phyloP scores from a whole-genome alignment of 345 rosid genomes.

The Gossypioides kirkii region DNA sequence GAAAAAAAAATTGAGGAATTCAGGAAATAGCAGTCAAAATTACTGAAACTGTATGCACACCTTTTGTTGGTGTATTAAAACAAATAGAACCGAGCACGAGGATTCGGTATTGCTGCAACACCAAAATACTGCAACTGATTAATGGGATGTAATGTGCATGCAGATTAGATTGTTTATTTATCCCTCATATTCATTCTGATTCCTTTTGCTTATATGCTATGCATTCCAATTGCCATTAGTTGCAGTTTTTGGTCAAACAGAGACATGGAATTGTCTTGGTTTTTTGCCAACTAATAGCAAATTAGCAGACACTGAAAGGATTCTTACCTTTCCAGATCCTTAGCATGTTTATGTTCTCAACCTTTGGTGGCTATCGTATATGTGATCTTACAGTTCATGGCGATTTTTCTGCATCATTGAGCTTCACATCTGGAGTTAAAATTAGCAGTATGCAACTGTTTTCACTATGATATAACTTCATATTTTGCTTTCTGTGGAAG shows the following conservation, averaged over 20 bases:
- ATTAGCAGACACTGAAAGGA: not conserved
- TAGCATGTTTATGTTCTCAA: not conserved
- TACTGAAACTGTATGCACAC: not conserved
- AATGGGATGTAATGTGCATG: not conserved
- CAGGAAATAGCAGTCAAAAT: not conserved
- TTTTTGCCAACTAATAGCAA: not conserved
- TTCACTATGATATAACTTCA: not conserved
- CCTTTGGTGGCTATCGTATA: not conserved
- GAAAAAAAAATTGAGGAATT: not conserved
- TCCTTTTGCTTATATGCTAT: not conserved
- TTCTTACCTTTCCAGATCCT: not conserved
- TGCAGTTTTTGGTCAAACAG: not conserved
- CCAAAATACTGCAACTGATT: not conserved
- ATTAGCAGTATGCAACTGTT: not conserved
- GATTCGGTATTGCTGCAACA: not conserved
- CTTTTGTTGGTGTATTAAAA: not conserved
- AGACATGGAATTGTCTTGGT: not conserved
- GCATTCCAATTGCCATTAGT: not conserved
- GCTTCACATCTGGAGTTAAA: not conserved
- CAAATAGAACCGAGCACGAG: not conserved
- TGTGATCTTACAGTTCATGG: not conserved
- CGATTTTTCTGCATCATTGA: not conserved
- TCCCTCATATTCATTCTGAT: not conserved
- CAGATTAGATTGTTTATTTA: not conserved
- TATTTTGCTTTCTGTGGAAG: conserved; percentile 1